phyloP scores from a whole-genome alignment of 2,329 filamentous ascomycete species.

The Penicillium hordei region DNA sequence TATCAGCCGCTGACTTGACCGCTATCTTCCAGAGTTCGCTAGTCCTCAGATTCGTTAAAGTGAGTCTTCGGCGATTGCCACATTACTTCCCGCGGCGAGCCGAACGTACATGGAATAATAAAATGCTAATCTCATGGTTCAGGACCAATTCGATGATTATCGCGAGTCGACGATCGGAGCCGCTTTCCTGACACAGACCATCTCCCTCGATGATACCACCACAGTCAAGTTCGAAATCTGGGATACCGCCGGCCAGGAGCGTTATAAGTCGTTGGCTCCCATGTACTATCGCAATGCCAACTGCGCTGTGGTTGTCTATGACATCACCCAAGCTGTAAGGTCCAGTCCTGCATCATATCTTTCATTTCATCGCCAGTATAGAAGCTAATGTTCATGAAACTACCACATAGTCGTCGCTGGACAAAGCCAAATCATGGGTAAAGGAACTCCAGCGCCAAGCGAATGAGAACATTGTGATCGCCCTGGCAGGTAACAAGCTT shows the following conservation, averaged over 20 bases:
- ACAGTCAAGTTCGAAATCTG: conserved; percentile 99
- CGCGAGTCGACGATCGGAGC: conserved; percentile 97
- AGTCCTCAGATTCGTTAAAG: conserved; percentile 97
- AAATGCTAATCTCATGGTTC: conserved; percentile 16
- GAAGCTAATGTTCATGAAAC: conserved; percentile 18
- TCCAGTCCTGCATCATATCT: not conserved
- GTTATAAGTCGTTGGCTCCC: conserved; percentile 96
- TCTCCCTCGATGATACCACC: conserved; percentile 94
- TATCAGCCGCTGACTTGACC: conserved; percentile 31
- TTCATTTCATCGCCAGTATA: not conserved
- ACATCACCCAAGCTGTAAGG: conserved; percentile 97
- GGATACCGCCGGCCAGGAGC: conserved; percentile 97
- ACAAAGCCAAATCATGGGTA: conserved; percentile 99
- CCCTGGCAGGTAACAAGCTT: conserved; percentile 94
- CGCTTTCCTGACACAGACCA: conserved; percentile 97
- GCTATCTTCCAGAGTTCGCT: conserved; percentile 75
- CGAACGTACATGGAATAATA: not conserved
- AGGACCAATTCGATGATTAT: conserved; percentile 99
- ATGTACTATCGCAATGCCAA: conserved; percentile 99
- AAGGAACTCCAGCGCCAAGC: conserved; percentile 98
- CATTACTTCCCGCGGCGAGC: not conserved
- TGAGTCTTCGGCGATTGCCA: conserved; percentile 45
- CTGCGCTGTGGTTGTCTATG: conserved; percentile 98
- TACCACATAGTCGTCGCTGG: conserved; percentile 73
- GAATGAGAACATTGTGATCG: conserved; percentile 99